Percentiles rank a stretch among this genome's conserved stretches.
Evolutionary conservation across 805 yeast species (phyloP).

Genomic region (Candida pseudoglaebosa): DNA sequence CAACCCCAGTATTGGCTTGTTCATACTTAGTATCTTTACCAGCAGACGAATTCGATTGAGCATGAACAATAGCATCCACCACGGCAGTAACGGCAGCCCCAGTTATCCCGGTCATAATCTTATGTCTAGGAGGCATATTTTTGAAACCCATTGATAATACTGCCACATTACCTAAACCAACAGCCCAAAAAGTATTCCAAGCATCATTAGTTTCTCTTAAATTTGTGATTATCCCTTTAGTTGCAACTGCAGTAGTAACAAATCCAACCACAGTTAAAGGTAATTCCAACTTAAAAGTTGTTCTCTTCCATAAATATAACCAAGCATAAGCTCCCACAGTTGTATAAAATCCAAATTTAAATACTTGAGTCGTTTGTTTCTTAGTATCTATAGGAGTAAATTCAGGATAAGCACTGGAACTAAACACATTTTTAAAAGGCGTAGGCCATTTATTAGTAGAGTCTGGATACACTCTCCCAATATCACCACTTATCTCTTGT

Average conservation of each 20-base stretch:
- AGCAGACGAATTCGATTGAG: slow-evolving; percentile 38
- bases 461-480: too few relatives aligned
- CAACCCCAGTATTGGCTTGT: slow-evolving; percentile 36
- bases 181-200: slow-evolving; percentile 62
- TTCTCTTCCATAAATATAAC: slow-evolving; percentile 41
- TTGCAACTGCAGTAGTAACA: slow-evolving; percentile 50
- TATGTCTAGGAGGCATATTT: slow-evolving; percentile 39
- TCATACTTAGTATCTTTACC: slow-evolving; percentile 36
- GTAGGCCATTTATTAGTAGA: slow-evolving; percentile 39
- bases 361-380: slow-evolving; percentile 45
- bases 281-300: slow-evolving; percentile 38
- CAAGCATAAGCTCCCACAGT: slow-evolving; percentile 46
- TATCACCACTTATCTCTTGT: background rate
- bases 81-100: slow-evolving; percentile 38
- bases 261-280: slow-evolving; percentile 39
- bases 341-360: slow-evolving; percentile 45
- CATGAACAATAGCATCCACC: slow-evolving; percentile 36
- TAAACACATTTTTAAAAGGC: slow-evolving; percentile 37
- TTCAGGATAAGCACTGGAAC: slow-evolving; percentile 39
- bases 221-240: slow-evolving; percentile 49
- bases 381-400: slow-evolving; percentile 57
- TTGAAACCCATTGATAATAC: slow-evolving; percentile 43
- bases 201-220: slow-evolving; percentile 62
- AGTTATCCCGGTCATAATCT: slow-evolving; percentile 35
- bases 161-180: slow-evolving; percentile 46